phyloP scores from a whole-genome alignment of 768 basidiomycete species.

The Tricholoma terreum region DNA sequence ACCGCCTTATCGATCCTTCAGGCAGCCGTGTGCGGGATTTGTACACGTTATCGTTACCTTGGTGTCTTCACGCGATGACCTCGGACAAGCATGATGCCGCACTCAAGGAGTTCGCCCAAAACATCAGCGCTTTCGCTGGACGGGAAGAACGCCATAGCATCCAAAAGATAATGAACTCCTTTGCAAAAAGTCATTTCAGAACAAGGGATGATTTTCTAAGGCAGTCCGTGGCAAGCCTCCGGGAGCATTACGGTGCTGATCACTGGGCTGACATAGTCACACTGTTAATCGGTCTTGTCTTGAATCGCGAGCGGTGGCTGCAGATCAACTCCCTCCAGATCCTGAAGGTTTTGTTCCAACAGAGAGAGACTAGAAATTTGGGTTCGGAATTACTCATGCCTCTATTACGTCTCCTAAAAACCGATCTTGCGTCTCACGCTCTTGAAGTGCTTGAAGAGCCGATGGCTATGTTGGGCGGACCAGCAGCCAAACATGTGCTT shows the following conservation, averaged over 20 bases:
- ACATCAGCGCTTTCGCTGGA: constrained; percentile 70
- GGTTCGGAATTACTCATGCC: constrained; percentile 92
- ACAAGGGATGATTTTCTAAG: constrained; percentile 92
- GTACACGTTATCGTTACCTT: constrained; percentile 80
- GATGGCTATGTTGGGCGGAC: constrained; percentile 72
- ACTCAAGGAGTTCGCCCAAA: constrained; percentile 67
- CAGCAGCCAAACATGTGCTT: constrained; percentile 80
- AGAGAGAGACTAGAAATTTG: constrained; percentile 72
- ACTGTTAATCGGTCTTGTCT: constrained; percentile 79
- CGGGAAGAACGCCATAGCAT: constrained; percentile 74
- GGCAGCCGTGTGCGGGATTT: constrained; percentile 75
- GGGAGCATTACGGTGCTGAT: constrained; percentile 78
- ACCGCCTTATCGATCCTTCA: constrained; percentile 66
- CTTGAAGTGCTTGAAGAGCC: constrained; percentile 94
- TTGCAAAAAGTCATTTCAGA: constrained; percentile 82
- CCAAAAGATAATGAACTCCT: constrained; percentile 84
- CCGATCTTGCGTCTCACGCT: constrained; percentile 79
- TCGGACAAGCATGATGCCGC: constrained; percentile 55
- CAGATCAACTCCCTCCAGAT: constrained; percentile 82
- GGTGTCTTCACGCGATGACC: constrained; percentile 81
- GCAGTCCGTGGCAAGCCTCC: constrained; percentile 79
- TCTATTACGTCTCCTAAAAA: constrained; percentile 81
- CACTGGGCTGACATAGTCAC: constrained; percentile 81
- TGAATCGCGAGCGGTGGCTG: constrained; percentile 82
- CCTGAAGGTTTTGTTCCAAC: constrained; percentile 85